phyloP scores from a whole-genome alignment of 371 early-diverging fungal species.

The Massospora cicadina region DNA sequence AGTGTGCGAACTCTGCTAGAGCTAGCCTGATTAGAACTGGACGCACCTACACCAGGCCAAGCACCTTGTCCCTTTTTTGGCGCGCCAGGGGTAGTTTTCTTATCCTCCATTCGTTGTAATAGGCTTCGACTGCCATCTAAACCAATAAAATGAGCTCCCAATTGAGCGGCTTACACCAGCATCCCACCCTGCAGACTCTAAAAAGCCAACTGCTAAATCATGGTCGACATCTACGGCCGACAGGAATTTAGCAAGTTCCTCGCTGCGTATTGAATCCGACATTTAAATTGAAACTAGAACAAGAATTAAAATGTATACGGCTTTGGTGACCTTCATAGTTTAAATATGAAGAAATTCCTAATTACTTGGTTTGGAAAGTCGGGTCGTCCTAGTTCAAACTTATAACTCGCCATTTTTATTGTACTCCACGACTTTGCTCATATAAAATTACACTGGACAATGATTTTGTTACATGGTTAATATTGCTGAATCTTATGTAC shows the following conservation, averaged over 20 bases:
- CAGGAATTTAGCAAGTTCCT: not conserved
- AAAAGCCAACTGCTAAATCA: not conserved
- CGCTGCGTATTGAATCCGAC: not conserved
- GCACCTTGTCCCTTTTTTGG: not conserved
- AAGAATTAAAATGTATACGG: too few relatives aligned
- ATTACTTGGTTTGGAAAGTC: too few relatives aligned
- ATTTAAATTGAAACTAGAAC: too few relatives aligned
- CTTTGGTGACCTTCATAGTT: too few relatives aligned
- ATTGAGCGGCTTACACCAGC: not conserved
- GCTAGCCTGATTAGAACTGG: not conserved
- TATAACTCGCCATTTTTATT: too few relatives aligned
- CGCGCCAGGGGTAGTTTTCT: not conserved
- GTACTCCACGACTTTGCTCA: too few relatives aligned
- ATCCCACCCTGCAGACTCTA: not conserved
- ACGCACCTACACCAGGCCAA: not conserved
- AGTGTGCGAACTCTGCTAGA: not conserved
- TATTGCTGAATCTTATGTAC: too few relatives aligned
- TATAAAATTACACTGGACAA: too few relatives aligned
- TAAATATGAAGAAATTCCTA: too few relatives aligned
- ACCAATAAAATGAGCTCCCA: not conserved
- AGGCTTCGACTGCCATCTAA: constrained; percentile 2
- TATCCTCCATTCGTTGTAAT: constrained; percentile 2
- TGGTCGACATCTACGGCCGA: not conserved
- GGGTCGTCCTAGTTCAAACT: too few relatives aligned
- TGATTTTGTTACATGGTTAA: too few relatives aligned